phyloP scores from a whole-genome alignment of 768 basidiomycete genomes.

The Rhizopogon vesiculosus region DNA sequence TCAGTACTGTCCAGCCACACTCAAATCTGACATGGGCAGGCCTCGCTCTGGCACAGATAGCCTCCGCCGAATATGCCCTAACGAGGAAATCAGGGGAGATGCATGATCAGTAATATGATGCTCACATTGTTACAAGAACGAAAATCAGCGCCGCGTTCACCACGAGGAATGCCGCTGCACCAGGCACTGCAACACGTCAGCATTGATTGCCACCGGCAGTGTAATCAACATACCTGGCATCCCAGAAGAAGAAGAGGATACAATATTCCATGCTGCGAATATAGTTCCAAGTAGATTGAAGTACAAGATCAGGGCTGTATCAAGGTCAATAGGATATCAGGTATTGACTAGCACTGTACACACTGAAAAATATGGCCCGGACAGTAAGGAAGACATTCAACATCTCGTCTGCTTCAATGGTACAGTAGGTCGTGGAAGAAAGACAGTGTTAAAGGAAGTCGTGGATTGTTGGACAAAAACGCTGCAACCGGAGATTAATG shows the following conservation, averaged over 20 bases:
- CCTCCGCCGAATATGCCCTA: slow-evolving; percentile 31
- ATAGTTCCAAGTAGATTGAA: slow-evolving; percentile 48
- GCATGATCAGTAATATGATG: not conserved
- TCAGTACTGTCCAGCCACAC: slow-evolving; percentile 48
- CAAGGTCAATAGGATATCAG: not conserved
- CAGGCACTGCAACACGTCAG: slow-evolving; percentile 31
- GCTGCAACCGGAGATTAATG: not conserved
- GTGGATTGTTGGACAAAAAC: not conserved
- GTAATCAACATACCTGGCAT: slow-evolving; percentile 30
- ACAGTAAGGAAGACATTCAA: slow-evolving; percentile 51
- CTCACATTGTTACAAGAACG: slow-evolving; percentile 28
- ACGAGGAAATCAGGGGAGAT: not conserved
- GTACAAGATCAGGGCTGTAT: slow-evolving; percentile 37
- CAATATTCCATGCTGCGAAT: slow-evolving; percentile 57
- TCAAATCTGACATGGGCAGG: slow-evolving; percentile 46
- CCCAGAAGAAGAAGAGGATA: slow-evolving; percentile 29
- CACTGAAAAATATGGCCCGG: slow-evolving; percentile 57
- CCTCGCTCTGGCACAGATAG: slow-evolving; percentile 30
- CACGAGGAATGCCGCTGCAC: slow-evolving; percentile 44
- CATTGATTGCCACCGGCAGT: not conserved
- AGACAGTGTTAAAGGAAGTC: not conserved
- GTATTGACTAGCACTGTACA: slow-evolving; percentile 13
- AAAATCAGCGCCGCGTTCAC: slow-evolving; percentile 38
- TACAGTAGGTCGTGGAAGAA: slow-evolving; percentile 12
- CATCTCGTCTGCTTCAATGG: slow-evolving; percentile 23